Evolutionary conservation across 768 basidiomycete genomes (phyloP).

Genomic region (Tricholoma hemisulphureum): DNA sequence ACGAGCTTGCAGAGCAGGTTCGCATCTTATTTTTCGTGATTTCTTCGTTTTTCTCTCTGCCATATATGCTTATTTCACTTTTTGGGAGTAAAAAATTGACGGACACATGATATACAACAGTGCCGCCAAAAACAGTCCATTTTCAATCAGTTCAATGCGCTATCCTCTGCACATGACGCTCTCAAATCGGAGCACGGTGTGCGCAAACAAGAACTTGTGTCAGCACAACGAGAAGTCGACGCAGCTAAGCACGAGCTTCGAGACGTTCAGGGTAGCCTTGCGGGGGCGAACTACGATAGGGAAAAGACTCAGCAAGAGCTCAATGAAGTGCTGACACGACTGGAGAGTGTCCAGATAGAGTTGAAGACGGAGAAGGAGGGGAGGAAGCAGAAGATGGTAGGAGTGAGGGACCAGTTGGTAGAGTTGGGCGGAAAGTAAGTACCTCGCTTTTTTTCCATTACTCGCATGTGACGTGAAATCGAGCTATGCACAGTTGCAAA

Average conservation of each 20-base stretch:
- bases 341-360: neutral
- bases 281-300: neutral
- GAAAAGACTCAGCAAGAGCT: neutral
- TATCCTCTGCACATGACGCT: conserved; percentile 8
- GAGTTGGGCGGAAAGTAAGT: conserved; percentile 12
- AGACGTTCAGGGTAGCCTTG: neutral
- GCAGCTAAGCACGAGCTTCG: neutral
- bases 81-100: neutral
- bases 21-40: neutral
- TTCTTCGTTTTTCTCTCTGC: neutral
- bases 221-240: neutral
- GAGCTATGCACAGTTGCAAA: conserved; percentile 9
- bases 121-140: conserved; percentile 5
- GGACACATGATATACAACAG: neutral
- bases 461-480: neutral
- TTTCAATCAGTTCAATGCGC: conserved; percentile 9
- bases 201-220: conserved; percentile 1
- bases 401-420: conserved; percentile 1
- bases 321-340: neutral
- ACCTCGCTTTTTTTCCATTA: neutral
- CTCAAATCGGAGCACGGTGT: conserved; percentile 6
- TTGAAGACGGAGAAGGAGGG: neutral
- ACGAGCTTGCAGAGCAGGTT: conserved; percentile 15
- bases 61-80: neutral
- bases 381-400: neutral